Evolutionary conservation across 805 yeast genomes (phyloP).

Genomic region (Pichia kluyveri): DNA sequence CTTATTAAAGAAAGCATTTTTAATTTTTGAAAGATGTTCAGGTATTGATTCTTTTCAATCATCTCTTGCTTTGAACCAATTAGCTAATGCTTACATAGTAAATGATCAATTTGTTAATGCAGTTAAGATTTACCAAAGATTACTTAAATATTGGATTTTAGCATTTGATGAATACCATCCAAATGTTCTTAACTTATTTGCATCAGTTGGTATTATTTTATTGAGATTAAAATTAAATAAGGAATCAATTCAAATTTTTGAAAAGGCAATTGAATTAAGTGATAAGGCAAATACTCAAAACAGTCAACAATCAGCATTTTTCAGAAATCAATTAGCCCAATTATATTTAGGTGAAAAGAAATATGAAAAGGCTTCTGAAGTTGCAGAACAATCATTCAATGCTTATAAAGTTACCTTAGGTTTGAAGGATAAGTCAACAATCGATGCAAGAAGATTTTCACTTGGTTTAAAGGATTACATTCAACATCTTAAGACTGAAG

Average conservation of each 20-base stretch:
- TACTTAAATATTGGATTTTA: conserved; percentile 48
- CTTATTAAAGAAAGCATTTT: conserved; percentile 56
- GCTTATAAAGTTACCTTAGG: conserved; percentile 56
- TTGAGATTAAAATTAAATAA: conserved; percentile 39
- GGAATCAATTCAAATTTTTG: conserved; percentile 45
- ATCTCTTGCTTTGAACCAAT: conserved; percentile 58
- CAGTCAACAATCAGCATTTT: conserved; percentile 53
- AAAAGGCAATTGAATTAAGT: conserved; percentile 44
- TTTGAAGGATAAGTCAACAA: conserved; percentile 55
- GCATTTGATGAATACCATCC: conserved; percentile 64
- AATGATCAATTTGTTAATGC: conserved; percentile 53
- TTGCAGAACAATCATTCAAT: conserved; percentile 46
- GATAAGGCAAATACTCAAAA: conserved; percentile 43
- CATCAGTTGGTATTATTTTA: conserved; percentile 53
- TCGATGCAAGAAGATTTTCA: conserved; percentile 59
- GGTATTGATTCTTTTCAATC: conserved; percentile 81
- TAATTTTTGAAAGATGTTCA: conserved; percentile 66
- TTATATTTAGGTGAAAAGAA: conserved; percentile 44
- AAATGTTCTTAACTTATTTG: conserved; percentile 51
- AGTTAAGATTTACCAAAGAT: conserved; percentile 50
- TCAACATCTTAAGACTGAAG: conserved; percentile 17
- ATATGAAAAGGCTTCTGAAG: conserved; percentile 45
- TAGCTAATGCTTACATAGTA: conserved; percentile 63
- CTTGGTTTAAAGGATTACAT: conserved; percentile 44
- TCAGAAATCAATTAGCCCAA: conserved; percentile 64